Evolutionary conservation across 495 filamentous ascomycete genomes (phyloP).

Genomic region (Cudoniella acicularis): DNA sequence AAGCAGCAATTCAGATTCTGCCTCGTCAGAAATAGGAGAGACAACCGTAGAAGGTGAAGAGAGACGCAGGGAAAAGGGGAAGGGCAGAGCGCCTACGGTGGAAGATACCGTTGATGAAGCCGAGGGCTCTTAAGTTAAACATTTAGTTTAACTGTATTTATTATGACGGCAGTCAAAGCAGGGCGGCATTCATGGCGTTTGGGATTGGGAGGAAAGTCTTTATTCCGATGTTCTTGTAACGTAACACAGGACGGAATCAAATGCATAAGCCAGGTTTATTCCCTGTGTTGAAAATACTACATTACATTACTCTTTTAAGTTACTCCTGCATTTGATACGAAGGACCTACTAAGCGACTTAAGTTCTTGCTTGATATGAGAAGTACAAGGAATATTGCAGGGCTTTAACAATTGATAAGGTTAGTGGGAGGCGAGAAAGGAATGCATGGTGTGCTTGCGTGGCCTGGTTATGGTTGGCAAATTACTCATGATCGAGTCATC

Average conservation of each 20-base stretch:
- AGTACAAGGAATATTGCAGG: too few relatives aligned
- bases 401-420: too few relatives aligned
- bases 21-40: background rate
- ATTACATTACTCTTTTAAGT: too few relatives aligned
- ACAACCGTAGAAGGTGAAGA: background rate
- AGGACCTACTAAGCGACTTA: too few relatives aligned
- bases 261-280: background rate
- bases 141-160: background rate
- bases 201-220: background rate
- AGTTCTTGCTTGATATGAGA: too few relatives aligned
- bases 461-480: too few relatives aligned
- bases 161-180: background rate
- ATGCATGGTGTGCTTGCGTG: too few relatives aligned
- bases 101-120: constrained; percentile 23
- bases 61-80: constrained; percentile 12
- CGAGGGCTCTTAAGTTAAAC: background rate
- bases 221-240: background rate
- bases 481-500: too few relatives aligned
- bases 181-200: constrained; percentile 8
- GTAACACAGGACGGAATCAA: background rate
- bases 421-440: too few relatives aligned
- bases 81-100: constrained; percentile 20
- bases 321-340: too few relatives aligned
- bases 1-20: background rate
- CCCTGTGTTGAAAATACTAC: too few relatives aligned